These are phyloP conservation scores for Imleria badia DNA, from an alignment of 768 basidiomycete species.

Conservation along the genomic window DNA sequence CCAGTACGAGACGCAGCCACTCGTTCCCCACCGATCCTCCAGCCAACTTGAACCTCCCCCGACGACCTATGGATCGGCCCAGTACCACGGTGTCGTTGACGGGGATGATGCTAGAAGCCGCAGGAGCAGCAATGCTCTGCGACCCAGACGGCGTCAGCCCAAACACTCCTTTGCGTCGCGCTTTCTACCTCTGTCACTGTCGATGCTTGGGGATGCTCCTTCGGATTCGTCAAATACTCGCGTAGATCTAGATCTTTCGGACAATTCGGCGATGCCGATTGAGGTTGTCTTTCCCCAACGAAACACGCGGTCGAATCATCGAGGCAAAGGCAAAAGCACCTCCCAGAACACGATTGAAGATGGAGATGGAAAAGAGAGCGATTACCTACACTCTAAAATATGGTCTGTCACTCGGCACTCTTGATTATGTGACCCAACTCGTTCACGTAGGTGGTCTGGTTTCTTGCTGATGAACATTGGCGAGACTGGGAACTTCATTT, in stretches of 20 bases:
- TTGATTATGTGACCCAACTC: not conserved
- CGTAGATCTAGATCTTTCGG: slow-evolving; percentile 1
- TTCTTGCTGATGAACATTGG: slow-evolving; percentile 89
- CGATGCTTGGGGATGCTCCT: slow-evolving; percentile 8
- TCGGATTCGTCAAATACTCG: slow-evolving; percentile 1
- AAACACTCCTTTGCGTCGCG: slow-evolving; percentile 36
- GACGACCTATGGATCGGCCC: slow-evolving; percentile 18
- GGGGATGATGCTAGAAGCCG: slow-evolving; percentile 30
- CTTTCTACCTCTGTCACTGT: slow-evolving; percentile 35
- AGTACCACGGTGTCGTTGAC: slow-evolving; percentile 1
- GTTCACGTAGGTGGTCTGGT: slow-evolving; percentile 74
- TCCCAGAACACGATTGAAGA: slow-evolving; percentile 28
- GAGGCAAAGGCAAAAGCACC: slow-evolving; percentile 3
- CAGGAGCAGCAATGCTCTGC: slow-evolving; percentile 23
- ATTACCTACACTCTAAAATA: slow-evolving; percentile 80
- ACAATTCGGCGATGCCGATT: slow-evolving; percentile 32
- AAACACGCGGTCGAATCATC: slow-evolving; percentile 3
- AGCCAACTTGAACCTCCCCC: slow-evolving; percentile 19
- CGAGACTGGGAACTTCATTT: slow-evolving; percentile 87
- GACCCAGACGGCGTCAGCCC: slow-evolving; percentile 21
- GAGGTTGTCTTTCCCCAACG: slow-evolving; percentile 38
- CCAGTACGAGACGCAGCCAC: slow-evolving; percentile 28
- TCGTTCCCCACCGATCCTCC: slow-evolving; percentile 27
- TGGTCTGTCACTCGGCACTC: slow-evolving; percentile 52
- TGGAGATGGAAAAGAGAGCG: slow-evolving; percentile 53